Evolutionary conservation across 495 filamentous ascomycete genomes (phyloP).

Genomic region (Rhypophila decipiens): DNA sequence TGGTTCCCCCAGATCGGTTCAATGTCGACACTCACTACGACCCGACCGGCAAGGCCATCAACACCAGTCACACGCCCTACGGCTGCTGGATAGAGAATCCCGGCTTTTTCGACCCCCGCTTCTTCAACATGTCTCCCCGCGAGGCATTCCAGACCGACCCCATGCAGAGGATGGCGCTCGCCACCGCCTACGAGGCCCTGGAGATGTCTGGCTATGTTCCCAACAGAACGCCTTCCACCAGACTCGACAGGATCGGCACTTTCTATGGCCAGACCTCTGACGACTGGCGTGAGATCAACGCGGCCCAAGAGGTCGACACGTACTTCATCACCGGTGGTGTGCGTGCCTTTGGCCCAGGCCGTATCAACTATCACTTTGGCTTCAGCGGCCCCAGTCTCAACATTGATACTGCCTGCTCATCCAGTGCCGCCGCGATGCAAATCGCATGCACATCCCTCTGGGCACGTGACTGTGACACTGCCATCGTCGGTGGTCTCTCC

Average conservation of each 20-base stretch:
- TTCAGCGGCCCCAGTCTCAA: conserved; percentile 82
- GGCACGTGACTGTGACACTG: conserved; percentile 77
- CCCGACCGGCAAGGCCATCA: conserved; percentile 65
- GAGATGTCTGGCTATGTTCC: conserved; percentile 89
- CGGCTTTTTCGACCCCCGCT: conserved; percentile 75
- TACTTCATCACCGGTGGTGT: conserved; percentile 91
- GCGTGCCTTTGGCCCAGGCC: conserved; percentile 78
- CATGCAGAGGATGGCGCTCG: conserved; percentile 76
- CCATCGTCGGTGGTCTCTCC: conserved; percentile 77
- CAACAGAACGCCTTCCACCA: conserved; percentile 77
- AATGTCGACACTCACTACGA: conserved; percentile 74
- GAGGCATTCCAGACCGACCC: conserved; percentile 87
- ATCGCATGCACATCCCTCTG: conserved; percentile 77
- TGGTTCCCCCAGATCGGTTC: conserved; percentile 68
- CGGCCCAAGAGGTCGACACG: conserved; percentile 83
- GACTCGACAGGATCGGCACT: conserved; percentile 76
- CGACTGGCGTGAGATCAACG: conserved; percentile 88
- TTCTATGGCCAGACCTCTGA: conserved; percentile 93
- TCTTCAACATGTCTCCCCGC: conserved; percentile 95
- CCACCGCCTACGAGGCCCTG: conserved; percentile 83
- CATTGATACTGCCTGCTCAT: conserved; percentile 88
- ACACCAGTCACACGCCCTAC: conserved; percentile 76
- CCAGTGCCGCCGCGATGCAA: conserved; percentile 75
- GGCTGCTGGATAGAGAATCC: conserved; percentile 88
- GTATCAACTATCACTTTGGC: conserved; percentile 82